Base-by-base conservation (phyloP, 192 early-diverging fungal genomes). In the Chytriomyces sp. region DNA sequence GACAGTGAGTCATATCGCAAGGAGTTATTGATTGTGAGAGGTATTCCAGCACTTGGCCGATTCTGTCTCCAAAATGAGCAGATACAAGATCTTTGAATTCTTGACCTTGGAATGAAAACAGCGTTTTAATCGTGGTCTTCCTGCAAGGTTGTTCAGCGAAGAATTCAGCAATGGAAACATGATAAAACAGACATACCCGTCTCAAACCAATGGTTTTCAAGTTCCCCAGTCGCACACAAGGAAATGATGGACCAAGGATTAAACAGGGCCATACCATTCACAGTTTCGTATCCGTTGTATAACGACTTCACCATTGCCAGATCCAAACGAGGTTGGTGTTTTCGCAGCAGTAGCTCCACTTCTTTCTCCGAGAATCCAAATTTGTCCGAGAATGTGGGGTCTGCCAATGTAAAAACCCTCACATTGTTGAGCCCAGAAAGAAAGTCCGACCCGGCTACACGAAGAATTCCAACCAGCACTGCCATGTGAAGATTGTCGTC, bases 301-400 rank as follows among this genome's bases (percentile, higher is more conserved):
- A n/a, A 63, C 23, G 61, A 9, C 20, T 63, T 63, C 61, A 63
- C 61, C n/a, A 28, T 20, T 23, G 11, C 7, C 18, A 47, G 11
- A 48, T 67, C 66, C 66, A 67, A 45, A 45, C 44, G 4, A 45
- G 66, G 66, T 5, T 67, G 66, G 7, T 67, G 66, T 45, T 45
- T 45, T 67, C 43, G 11, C 47, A 67, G 44, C 47, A 67, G 23
- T 43, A 67, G 13, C 3, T 45, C 66, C 66, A 67, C 66, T 67
- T 67, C 66, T 44, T 67, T 28, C 35, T 45, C 46, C 66, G 66
- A 45, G 47, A 67, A 67, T 45, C 66, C 66, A 67, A 67, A 67
- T 67, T 67, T 67, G 44, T 67, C 66, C 35, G 66, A 67, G 43
- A 67, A 67, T 23, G 9, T 47, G 7, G 10, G 23, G 47, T 67